Percentiles rank a stretch among this genome's conserved stretches.
phyloP scores from a whole-genome alignment of 805 yeast genomes.

The Metschnikowia aberdeeniae region DNA sequence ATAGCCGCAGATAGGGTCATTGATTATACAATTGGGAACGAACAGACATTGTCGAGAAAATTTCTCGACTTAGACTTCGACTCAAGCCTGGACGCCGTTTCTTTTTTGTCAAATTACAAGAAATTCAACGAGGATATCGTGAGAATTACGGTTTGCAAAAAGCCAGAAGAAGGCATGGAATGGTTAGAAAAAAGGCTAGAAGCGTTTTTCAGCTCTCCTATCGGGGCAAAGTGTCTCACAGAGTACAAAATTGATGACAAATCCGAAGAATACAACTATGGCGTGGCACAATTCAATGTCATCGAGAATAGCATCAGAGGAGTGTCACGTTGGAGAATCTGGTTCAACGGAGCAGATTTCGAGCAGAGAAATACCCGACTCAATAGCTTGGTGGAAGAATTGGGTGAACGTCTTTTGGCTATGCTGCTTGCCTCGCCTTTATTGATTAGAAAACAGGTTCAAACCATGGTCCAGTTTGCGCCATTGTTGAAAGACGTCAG shows the following conservation, averaged over 20 bases:
- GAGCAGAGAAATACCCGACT: conserved; percentile 51
- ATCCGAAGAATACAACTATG: conserved; percentile 66
- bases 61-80: conserved; percentile 86
- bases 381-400: conserved; percentile 54
- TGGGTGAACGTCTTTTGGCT: conserved; percentile 71
- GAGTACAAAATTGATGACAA: conserved; percentile 51
- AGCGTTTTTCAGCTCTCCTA: conserved; percentile 61
- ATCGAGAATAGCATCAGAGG: conserved; percentile 91
- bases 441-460: conserved; percentile 78
- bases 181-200: conserved; percentile 80
- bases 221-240: conserved; percentile 62
- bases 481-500: conserved; percentile 79
- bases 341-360: conserved; percentile 65
- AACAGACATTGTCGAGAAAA: conserved; percentile 58
- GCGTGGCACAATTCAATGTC: conserved; percentile 76
- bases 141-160: conserved; percentile 79
- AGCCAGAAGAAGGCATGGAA: conserved; percentile 72
- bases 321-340: conserved; percentile 89
- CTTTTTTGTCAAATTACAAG: conserved; percentile 75
- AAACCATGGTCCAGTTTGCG: conserved; percentile 89
- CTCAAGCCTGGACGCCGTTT: conserved; percentile 69
- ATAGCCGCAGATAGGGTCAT: conserved; percentile 74
- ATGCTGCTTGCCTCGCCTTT: conserved; percentile 78
- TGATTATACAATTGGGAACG: conserved; percentile 65
- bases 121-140: conserved; percentile 88